Evolutionary conservation across 2,329 filamentous ascomycete genomes (phyloP), one percentile per base, ranked within the genome.

Genomic region (Colletotrichum horii): DNA sequence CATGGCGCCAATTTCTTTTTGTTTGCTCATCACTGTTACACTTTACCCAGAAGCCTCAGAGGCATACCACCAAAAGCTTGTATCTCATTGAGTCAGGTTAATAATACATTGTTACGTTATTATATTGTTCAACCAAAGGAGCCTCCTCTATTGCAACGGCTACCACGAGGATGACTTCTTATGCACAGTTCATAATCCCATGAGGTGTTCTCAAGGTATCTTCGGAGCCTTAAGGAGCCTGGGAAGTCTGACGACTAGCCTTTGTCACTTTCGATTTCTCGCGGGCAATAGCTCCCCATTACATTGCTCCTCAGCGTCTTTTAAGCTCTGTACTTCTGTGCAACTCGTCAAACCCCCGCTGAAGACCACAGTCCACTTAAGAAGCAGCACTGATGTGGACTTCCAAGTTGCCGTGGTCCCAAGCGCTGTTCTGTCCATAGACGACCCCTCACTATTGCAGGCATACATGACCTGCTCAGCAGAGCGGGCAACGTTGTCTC

Each of bases 371-470:
- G n/a, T 6, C 24, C 22, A 52, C 43, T 52, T 30, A 70, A 38
- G 48, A 66, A 43, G 70, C 62, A 26, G 36, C 16, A 6, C 71
- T 56, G 43, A 74, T 74, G n/a, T 74, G 66, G 8, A 74, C 66
- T 19, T 24, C 28, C 56, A 74, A 38, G 32, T 70, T 65, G 43
- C 66, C 66, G 26, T 74, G 70, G 32, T 58, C 71, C 71, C 66
- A 70, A 12, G 71, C 71, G 7, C 32, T 64, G 24, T 70, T 74
- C 30, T 62, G 15, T n/a, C 71, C 66, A 16, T 26, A 70, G n/a
- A 74, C 71, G 26, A 70, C 66, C 12, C 71, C 58, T n/a, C n/a
- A n/a, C n/a, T n/a, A n/a, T n/a, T n/a, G n/a, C 71, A 74, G 43
- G 66, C 56, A 12, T 74, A 66, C 71, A 65, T 74, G 43, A 74